Evolutionary conservation across 768 basidiomycete genomes (phyloP), one percentile per base, ranked within the genome.

Genomic region (Obba rivulosa): DNA sequence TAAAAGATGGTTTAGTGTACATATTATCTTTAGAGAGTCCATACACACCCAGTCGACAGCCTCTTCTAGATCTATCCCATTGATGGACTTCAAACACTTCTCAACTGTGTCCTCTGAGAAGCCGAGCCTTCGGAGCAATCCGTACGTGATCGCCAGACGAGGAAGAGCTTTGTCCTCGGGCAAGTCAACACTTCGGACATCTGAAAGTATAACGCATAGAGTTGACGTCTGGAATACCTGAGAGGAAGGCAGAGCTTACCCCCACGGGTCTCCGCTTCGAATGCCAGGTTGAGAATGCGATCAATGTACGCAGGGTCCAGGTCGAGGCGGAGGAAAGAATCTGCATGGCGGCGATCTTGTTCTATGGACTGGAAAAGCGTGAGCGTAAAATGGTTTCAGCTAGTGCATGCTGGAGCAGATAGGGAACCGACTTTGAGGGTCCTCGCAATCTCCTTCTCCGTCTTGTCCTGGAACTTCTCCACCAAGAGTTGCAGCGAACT

Each of bases 31-130:
- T 16, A 0, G 21, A 17, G 4, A 34, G 34, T 20, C 22, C 17
- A 28, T 17, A 64, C 80, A 48, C 55, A 95, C 92, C 95, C 95
- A 97, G 61, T 93, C 86, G 45, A 87, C 77, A 9, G 89, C 92
- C 44, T 92, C 87, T 14, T 97, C 94, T n/a, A 92, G 68, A 21
- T 89, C 88, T 25, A 85, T 67, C 11, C 83, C 78, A 22, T 70
- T 65, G 22, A 91, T 79, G 5, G 74, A 65, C 43, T 70, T 66
- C 39, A 98, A 65, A 62, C 92, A 96, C 56, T 86, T 76, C 42
- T 79, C 73, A 5, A 92, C 84, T 45, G 78, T 70, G 10, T 73
- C 74, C 57, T 88, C 81, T 1, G 75, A 65, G 62, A 92, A 92
- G 3, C 89, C 90, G 20, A 93, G 71, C 41, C 87, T 77, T 52